Percentiles rank a stretch among this genome's conserved stretches.
Evolutionary conservation across 2,329 filamentous ascomycete species (phyloP).

Genomic region (Fusarium pseudograminearum): DNA sequence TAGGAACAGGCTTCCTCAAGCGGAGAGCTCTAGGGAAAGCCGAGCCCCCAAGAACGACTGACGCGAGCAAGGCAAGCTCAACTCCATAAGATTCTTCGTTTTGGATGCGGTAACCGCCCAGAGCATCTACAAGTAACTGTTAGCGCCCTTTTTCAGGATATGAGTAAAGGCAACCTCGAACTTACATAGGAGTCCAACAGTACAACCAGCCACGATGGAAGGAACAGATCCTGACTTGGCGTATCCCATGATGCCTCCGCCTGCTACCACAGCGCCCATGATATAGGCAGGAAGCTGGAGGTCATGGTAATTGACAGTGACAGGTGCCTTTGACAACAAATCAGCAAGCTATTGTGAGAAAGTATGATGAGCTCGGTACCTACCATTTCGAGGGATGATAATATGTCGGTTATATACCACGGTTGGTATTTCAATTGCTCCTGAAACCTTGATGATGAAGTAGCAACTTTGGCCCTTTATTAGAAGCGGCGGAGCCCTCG

Average conservation of each 20-base stretch:
- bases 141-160: neutral
- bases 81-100: slow-evolving; percentile 82
- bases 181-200: slow-evolving; percentile 77
- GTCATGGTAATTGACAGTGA: slow-evolving; percentile 33
- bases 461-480: slow-evolving; percentile 1
- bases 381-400: slow-evolving; percentile 21
- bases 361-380: neutral
- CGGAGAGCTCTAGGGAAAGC: slow-evolving; percentile 89
- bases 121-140: slow-evolving; percentile 65
- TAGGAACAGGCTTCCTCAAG: slow-evolving; percentile 84
- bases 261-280: slow-evolving; percentile 84
- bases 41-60: slow-evolving; percentile 83
- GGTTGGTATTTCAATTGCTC: neutral
- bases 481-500: slow-evolving; percentile 17
- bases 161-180: slow-evolving; percentile 17
- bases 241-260: slow-evolving; percentile 90
- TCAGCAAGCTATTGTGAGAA: neutral
- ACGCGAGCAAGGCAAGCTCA: slow-evolving; percentile 90
- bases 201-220: slow-evolving; percentile 85
- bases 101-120: slow-evolving; percentile 85
- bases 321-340: slow-evolving; percentile 12
- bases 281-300: slow-evolving; percentile 75
- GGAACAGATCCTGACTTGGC: slow-evolving; percentile 86
- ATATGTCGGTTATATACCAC: neutral
- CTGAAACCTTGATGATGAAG: neutral